phyloP scores from a whole-genome alignment of 2,329 filamentous ascomycete species.

The Trichoderma hamatum region DNA sequence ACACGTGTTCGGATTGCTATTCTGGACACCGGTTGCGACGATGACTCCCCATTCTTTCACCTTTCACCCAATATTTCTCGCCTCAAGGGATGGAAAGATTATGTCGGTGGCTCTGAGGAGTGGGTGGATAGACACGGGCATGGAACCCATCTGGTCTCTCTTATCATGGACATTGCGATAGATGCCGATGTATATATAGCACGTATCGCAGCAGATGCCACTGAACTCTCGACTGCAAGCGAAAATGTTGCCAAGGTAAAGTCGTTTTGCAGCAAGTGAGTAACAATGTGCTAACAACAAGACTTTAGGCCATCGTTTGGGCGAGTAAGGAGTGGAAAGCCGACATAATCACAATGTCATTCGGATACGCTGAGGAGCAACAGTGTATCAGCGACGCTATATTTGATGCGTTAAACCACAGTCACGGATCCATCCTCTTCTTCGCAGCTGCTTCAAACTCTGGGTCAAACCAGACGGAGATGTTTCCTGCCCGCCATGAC shows the following conservation, averaged over 20 bases:
- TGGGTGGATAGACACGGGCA: not conserved
- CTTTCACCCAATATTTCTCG: not conserved
- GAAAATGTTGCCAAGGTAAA: not conserved
- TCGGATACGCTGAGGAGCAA: not conserved
- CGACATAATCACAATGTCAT: slow-evolving; percentile 13
- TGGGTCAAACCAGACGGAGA: not conserved
- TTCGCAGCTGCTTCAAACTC: slow-evolving; percentile 12
- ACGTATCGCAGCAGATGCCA: not conserved
- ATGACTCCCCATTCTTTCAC: not conserved
- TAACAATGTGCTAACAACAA: not conserved
- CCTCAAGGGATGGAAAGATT: slow-evolving; percentile 6
- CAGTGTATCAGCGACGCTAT: not conserved
- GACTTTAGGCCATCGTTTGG: slow-evolving; percentile 4
- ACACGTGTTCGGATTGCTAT: not conserved
- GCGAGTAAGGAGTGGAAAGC: not conserved
- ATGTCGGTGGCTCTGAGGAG: not conserved
- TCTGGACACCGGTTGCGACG: slow-evolving; percentile 10
- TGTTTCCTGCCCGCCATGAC: slow-evolving; percentile 5
- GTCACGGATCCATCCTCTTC: not conserved
- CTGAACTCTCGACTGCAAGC: not conserved
- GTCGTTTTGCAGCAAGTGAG: not conserved
- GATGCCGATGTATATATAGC: not conserved
- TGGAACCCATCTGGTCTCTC: not conserved
- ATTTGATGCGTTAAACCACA: not conserved
- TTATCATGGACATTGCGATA: slow-evolving; percentile 6